Evolutionary conservation across 2,329 filamentous ascomycete species (phyloP).

Genomic region (Fusarium ramigenum): DNA sequence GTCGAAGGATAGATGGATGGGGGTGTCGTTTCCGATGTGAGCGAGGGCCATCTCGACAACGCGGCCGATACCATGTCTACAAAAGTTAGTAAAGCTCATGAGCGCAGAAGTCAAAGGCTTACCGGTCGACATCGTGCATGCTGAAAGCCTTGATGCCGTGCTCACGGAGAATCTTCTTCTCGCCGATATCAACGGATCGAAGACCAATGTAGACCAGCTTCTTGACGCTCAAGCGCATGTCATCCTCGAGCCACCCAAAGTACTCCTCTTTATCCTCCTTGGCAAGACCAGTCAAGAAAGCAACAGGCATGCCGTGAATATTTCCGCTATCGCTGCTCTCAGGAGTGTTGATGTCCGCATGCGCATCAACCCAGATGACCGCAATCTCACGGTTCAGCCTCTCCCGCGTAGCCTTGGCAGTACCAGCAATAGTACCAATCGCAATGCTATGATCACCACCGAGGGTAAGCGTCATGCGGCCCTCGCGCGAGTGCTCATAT

Average conservation of each 20-base stretch:
- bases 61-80: slow-evolving; percentile 87
- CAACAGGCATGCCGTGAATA: slow-evolving; percentile 97
- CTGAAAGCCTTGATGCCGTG: slow-evolving; percentile 94
- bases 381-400: slow-evolving; percentile 84
- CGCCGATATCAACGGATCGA: slow-evolving; percentile 88
- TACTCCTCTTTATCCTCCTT: slow-evolving; percentile 78
- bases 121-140: slow-evolving; percentile 98
- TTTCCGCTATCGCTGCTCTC: slow-evolving; percentile 91
- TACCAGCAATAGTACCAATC: slow-evolving; percentile 90
- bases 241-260: slow-evolving; percentile 88
- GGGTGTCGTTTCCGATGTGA: slow-evolving; percentile 92
- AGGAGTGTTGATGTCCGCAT: slow-evolving; percentile 97
- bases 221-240: slow-evolving; percentile 73
- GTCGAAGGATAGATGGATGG: slow-evolving; percentile 97
- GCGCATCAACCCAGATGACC: slow-evolving; percentile 98
- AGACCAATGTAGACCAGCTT: slow-evolving; percentile 98
- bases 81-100: slow-evolving; percentile 5
- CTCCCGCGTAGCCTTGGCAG: slow-evolving; percentile 86
- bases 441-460: slow-evolving; percentile 97
- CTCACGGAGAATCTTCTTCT: slow-evolving; percentile 91
- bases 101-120: slow-evolving; percentile 41
- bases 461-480: slow-evolving; percentile 89
- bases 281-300: slow-evolving; percentile 88
- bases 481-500: slow-evolving; percentile 83
- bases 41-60: slow-evolving; percentile 99